Base-by-base conservation (phyloP, 2,329 filamentous ascomycete species). In the Colletotrichum euphorbiae region DNA sequence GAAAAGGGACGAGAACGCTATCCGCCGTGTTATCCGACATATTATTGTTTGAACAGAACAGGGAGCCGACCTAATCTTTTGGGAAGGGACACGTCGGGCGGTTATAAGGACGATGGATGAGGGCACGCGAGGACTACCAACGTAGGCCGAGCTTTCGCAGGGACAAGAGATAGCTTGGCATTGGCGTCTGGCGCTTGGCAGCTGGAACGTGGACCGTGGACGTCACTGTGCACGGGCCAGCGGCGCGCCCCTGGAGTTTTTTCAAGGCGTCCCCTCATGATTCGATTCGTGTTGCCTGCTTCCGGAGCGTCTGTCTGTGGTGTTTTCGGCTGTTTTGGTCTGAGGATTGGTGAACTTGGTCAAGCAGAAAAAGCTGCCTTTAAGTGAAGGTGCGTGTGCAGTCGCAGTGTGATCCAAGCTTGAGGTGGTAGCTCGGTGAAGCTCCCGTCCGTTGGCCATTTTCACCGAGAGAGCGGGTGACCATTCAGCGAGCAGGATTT, bases 1-100 rank as follows among this genome's bases (percentile, higher is more conserved):
- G 66, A 66, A 84, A 81, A 21, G 82, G 83, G 63, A 75, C 72
- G 33, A 77, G 46, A 12, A 80, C 42, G 67, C 63, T 69, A 24
- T 61, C 56, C 52, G 62, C 7, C n/a, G 57, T 57, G 45, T 42
- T 62, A 13, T 62, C 66, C 19, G 62, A 66, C 66, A 69, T 69
- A n/a, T 3, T 68, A 46, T n/a, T 15, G 1, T 24, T 6, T 40
- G 3, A 15, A 11, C 15, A 24, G 21, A 45, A 8, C 11, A n/a
- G 28, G 21, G 28, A 7, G 28, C 4, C 15, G 9, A 4, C 19
- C 24, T 8, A 17, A 3, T 15, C 1, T 28, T 0, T 1, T 8
- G 19, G 15, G 2, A 13, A 33, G 36, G 4, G 36, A 62, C 31
- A 59, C 2, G 15, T 48, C 36, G 36, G 7, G 31, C 36, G 11